Evolutionary conservation across 2,329 filamentous ascomycete genomes (phyloP).

Genomic region (Paecilomyces sp.): DNA sequence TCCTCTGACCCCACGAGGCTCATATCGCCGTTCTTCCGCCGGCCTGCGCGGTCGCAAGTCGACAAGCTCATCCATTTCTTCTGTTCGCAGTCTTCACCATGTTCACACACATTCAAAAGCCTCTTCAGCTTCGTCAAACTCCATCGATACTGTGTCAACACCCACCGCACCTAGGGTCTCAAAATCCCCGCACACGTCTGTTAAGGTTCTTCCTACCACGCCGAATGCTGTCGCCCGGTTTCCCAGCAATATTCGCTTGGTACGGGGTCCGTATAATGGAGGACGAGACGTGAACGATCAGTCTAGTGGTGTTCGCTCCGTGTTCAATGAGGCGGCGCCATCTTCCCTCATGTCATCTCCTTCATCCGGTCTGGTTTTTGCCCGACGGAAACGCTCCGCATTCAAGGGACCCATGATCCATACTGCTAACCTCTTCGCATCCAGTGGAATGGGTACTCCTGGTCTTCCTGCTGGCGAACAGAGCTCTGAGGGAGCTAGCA

Average conservation of each 20-base stretch:
- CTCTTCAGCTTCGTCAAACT: conserved; percentile 80
- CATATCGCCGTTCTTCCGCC: conserved; percentile 72
- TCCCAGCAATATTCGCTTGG: conserved; percentile 78
- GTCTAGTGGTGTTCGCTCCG: conserved; percentile 17
- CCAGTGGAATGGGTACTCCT: conserved; percentile 26
- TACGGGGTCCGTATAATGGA: conserved; percentile 46
- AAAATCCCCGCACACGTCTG: conserved; percentile 77
- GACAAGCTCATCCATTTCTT: conserved; percentile 90
- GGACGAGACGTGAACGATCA: conserved; percentile 18
- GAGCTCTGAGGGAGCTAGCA: conserved; percentile 11
- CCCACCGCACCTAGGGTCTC: conserved; percentile 60
- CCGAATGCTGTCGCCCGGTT: conserved; percentile 66
- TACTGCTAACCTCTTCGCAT: conserved; percentile 26
- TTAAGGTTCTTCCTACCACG: conserved; percentile 91
- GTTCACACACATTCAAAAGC: conserved; percentile 89
- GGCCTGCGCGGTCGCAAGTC: conserved; percentile 89
- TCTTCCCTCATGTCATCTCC: conserved; percentile 30
- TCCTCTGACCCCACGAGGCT: conserved; percentile 80
- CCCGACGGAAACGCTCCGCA: conserved; percentile 37
- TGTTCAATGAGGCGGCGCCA: conserved; percentile 32
- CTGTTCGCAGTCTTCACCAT: conserved; percentile 83
- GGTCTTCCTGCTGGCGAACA: conserved; percentile 15
- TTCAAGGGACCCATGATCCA: conserved; percentile 41
- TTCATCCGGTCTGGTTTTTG: conserved; percentile 38
- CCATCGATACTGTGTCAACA: conserved; percentile 60